Base-by-base conservation (phyloP, 2,329 filamentous ascomycete species). In the Diaporthe sp. region DNA sequence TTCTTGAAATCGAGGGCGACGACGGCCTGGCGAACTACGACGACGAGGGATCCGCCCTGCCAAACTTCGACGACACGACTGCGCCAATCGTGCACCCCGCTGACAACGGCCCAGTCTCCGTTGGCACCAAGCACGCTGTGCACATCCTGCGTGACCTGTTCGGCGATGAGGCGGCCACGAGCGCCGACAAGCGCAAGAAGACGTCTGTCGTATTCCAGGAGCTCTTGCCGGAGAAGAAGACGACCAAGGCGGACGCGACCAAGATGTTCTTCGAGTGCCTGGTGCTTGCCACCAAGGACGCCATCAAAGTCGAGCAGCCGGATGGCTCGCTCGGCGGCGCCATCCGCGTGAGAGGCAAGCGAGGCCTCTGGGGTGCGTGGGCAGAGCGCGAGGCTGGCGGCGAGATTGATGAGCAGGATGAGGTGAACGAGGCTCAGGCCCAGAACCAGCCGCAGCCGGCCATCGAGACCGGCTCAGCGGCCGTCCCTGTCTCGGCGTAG, bases 241-340 rank as follows among this genome's bases (percentile, higher is more conserved):
- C 96, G 0, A 95, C 90, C 78, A 94, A 95, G 83, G 93, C 94
- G 12, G 97, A 98, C 80, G 97, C 97, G 0, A 99, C 97, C 57
- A 98, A 98, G 89, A 98, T 99, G 95, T 99, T 99, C 87, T 99
- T 99, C 80, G 97, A 99, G 85, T 93, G 97, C 72, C 88, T 99
- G 33, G 97, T 99, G 4, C 89, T 99, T 61, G 97, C 96, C 7
- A 99, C 97, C 55, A 99, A 99, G 86, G 97, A 99, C 82, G 97
- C 97, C 38, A 94, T 99, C 85, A 98, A 98, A 85, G 95, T 98
- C 35, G 96, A 98, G 82, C 97, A 99, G 84, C 90, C 90, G 66
- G 87, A 92, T 76, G 90, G 89, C 19, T 81, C 89, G 50, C 89
- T 98, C 35, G 96, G 96, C 67, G 94, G 92, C 3, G 90, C 93